Base-by-base conservation (phyloP, 176 grass and related monocot species). In the Juncus effusus region DNA sequence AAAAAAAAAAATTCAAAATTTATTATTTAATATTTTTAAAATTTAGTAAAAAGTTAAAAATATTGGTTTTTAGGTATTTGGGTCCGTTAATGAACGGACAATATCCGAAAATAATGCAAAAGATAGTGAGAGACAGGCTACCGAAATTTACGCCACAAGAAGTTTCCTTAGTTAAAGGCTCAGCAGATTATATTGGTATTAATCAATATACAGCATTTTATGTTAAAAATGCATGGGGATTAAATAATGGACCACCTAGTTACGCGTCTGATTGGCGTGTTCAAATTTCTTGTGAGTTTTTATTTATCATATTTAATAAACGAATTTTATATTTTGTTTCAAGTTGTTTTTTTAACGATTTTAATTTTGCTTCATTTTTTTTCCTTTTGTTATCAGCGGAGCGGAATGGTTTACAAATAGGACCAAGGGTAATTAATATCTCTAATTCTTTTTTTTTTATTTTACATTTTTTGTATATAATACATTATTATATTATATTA, bases 161-260 rank as follows among this genome's bases (percentile, higher is more conserved):
- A 74, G 59, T 86, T 70, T 74, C 37, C 50, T 88, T 91, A 76
- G 85, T 96, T 64, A 96, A 96, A 64, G 85, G 87, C 40, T 96
- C 92, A 47, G 82, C 70, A 50, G 92, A 96, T 60, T 86, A 79
- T 37, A 78, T 96, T 38, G 92, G 92, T 2, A 85, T 91, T 66
- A 96, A 96, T 52, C 84, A 96, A 3, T 96, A 96, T 66, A 96
- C 92, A 13, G 74, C 77, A 70, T 91, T 62, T 76, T 91, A 91
- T 65, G 88, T 96, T 72, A 82, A 83, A 60, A 77, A 82, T 36
- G 77, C 79, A 52, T 80, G 78, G 62, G 7, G 54, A 16, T 76
- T 75, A 38, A 57, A 62, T 41, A 16, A 74, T 54, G 84, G 56
- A 11, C 84, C 91, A 0, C 54, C 71, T 74, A 78, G 87, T 59